Evolutionary conservation across 2,329 filamentous ascomycete genomes (phyloP), one percentile per base, ranked within the genome.

Genomic region (Colletotrichum euphorbiae): DNA sequence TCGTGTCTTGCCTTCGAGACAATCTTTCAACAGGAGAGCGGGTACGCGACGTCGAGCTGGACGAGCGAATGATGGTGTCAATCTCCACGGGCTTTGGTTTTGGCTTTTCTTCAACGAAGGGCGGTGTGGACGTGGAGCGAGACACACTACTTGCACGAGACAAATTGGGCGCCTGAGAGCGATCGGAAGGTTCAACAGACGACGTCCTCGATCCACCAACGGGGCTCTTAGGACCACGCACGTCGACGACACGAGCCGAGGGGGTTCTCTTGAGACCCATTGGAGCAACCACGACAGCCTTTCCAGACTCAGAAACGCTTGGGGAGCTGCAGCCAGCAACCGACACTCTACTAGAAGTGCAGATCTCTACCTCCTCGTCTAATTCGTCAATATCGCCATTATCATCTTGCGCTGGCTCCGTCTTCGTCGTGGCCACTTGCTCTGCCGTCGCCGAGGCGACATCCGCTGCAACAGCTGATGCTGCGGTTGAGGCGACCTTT

Each of bases 191-290:
- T 21, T 86, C 85, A 1, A 82, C 71, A 0, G 85, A 88, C 31
- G 79, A 82, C 50, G 81, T 78, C 42, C 83, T 81, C n/a, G 86
- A 87, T 46, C 79, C 79, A 9, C 76, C 73, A 13, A 76, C 77
- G 12, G 85, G 84, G 70, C 84, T 87, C 70, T 83, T 84, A 19
- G 84, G 84, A 11, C 80, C 81, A 8, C 82, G 72, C 5, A 89
- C 86, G 40, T 89, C 86, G 28, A 89, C 85, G 40, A 89, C 79
- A n/a, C 87, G 84, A 40, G 85, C 83, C 3, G 87, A 89, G 3
- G 84, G 78, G 4, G 83, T 80, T 50, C 82, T 76, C n/a, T 75
- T 75, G 72, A 74, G 83, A 72, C 78, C 75, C 70, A 71, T 79
- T 70, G 73, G 79, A 70, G 66, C 79, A 66, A 80, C 77, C 17